Evolutionary conservation across 495 filamentous ascomycete genomes (phyloP).

Genomic region (Pyrenula massariospora): DNA sequence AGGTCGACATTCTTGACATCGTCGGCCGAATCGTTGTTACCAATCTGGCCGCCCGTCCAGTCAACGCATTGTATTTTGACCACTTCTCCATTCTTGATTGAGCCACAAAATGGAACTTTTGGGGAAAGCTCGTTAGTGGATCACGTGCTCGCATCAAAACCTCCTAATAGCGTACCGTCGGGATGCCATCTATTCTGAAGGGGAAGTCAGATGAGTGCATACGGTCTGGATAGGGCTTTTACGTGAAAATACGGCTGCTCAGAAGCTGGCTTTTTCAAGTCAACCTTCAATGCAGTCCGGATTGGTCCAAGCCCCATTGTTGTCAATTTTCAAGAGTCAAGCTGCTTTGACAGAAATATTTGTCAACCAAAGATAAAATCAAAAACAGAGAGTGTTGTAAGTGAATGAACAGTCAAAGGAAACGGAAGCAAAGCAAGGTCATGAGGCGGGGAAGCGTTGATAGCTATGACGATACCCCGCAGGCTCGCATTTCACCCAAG

Average conservation of each 20-base stretch:
- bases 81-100: constrained; percentile 74
- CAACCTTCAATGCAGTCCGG: constrained; percentile 65
- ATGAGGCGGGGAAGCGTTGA: too few species aligned
- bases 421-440: too few species aligned
- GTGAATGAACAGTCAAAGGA: too few species aligned
- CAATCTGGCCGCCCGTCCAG: constrained; percentile 80
- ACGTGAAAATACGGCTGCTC: constrained; percentile 71
- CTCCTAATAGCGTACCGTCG: constrained; percentile 46
- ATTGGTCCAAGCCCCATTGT: constrained; percentile 22
- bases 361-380: too few species aligned
- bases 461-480: too few species aligned
- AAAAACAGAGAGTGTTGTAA: too few species aligned
- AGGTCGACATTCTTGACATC: constrained; percentile 81
- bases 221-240: constrained; percentile 17
- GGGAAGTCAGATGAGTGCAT: background rate
- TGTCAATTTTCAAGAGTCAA: background rate
- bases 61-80: constrained; percentile 96
- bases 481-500: too few species aligned
- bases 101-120: constrained; percentile 63
- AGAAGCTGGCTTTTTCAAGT: constrained; percentile 62
- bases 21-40: constrained; percentile 81
- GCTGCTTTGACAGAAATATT: background rate
- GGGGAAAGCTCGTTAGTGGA: constrained; percentile 1
- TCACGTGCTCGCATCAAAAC: constrained; percentile 1
- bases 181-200: constrained; percentile 87